Evolutionary conservation across 495 filamentous ascomycete genomes (phyloP).

Genomic region (Aspergillus wentii): DNA sequence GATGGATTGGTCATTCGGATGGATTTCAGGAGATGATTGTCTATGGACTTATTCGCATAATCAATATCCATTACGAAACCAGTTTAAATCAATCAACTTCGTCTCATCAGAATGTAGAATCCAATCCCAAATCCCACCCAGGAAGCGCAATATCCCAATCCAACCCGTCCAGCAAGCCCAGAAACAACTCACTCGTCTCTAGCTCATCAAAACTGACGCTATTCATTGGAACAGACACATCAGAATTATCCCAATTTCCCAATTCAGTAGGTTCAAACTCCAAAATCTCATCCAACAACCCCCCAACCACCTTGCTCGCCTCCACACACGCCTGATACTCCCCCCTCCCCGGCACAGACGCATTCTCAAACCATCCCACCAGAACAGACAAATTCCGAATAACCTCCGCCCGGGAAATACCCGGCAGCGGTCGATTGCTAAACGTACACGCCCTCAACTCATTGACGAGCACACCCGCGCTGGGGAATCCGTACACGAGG

Average conservation of each 20-base stretch:
- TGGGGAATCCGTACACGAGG: constrained; percentile 6
- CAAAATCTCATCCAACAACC: constrained; percentile 8
- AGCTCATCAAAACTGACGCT: not conserved
- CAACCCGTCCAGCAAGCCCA: constrained; percentile 5
- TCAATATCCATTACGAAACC: too few relatives aligned
- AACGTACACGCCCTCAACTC: constrained; percentile 7
- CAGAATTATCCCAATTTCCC: too few relatives aligned
- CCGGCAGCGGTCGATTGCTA: constrained; percentile 4
- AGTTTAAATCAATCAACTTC: too few relatives aligned
- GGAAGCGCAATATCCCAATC: constrained; percentile 2
- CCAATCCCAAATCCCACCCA: too few relatives aligned
- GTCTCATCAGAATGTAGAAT: too few relatives aligned
- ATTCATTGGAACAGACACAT: too few relatives aligned
- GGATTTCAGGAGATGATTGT: too few relatives aligned
- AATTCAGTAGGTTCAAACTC: constrained; percentile 4
- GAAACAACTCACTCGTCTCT: constrained; percentile 1
- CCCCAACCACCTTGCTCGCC: constrained; percentile 3
- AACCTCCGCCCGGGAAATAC: constrained; percentile 5
- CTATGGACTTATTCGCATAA: too few relatives aligned
- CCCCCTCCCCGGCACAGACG: not conserved
- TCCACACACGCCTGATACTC: constrained; percentile 1
- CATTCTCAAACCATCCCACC: constrained; percentile 6
- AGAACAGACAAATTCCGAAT: constrained; percentile 9
- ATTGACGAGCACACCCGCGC: constrained; percentile 9
- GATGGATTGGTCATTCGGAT: too few relatives aligned